These are phyloP conservation scores for Agaricus sinodeliciosus DNA, from an alignment of 768 basidiomycete species.

Conservation along the genomic window DNA sequence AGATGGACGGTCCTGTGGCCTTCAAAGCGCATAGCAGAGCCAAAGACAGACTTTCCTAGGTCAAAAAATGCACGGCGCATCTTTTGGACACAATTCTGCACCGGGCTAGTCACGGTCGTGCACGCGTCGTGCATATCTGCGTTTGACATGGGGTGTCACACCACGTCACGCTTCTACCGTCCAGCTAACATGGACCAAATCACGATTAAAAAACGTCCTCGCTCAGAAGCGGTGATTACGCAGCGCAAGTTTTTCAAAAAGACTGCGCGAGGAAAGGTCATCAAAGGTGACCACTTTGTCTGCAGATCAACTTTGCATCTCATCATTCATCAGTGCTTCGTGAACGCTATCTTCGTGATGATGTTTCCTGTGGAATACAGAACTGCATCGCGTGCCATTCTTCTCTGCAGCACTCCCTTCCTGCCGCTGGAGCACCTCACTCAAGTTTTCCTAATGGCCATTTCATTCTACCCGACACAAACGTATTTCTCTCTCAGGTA, in stretches of 20 bases:
- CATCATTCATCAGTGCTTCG: slow-evolving; percentile 58
- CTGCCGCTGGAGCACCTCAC: slow-evolving; percentile 56
- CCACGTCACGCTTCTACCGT: background rate
- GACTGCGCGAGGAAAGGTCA: slow-evolving; percentile 87
- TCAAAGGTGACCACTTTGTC: slow-evolving; percentile 61
- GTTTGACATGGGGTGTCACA: too few relatives aligned
- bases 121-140: too few relatives aligned
- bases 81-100: too few relatives aligned
- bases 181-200: slow-evolving; percentile 44
- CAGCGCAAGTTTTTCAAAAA: slow-evolving; percentile 96
- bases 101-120: too few relatives aligned
- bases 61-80: too few relatives aligned
- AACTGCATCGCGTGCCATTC: slow-evolving; percentile 57
- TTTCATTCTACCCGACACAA: slow-evolving; percentile 89
- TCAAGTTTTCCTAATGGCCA: slow-evolving; percentile 58
- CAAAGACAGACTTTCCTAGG: too few relatives aligned
- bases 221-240: slow-evolving; percentile 64
- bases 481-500: slow-evolving; percentile 88
- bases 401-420: slow-evolving; percentile 39
- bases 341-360: slow-evolving; percentile 90
- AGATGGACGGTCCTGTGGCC: too few relatives aligned
- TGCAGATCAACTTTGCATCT: background rate
- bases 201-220: slow-evolving; percentile 65
- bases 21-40: too few relatives aligned
- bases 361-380: slow-evolving; percentile 81